Conservation (phyloP, 768 basidiomycete genomes). For the Rhodotorula sphaerocarpa region DNA sequence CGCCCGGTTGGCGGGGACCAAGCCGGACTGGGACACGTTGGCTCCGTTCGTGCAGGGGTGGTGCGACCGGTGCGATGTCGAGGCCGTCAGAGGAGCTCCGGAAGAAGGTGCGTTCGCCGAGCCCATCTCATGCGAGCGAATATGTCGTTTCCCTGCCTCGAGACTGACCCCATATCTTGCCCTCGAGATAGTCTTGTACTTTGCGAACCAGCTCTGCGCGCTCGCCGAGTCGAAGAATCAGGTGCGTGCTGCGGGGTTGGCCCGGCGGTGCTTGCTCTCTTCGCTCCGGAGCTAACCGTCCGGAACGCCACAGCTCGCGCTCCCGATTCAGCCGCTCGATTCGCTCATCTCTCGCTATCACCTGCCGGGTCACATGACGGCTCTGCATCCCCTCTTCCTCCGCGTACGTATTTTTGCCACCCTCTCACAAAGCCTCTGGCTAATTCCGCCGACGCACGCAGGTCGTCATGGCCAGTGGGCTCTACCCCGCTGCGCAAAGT, state of each 20-base stretch:
- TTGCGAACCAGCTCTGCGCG: neutral
- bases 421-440: neutral
- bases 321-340: slow-evolving; percentile 55
- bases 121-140: too few species aligned
- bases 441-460: slow-evolving; percentile 40
- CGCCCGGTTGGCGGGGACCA: neutral
- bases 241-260: too few species aligned
- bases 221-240: neutral
- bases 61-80: neutral
- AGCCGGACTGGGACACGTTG: neutral
- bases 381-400: slow-evolving; percentile 62
- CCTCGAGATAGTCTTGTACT: slow-evolving; percentile 13
- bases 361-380: slow-evolving; percentile 54
- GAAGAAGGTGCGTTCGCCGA: slow-evolving; percentile 23
- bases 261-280: too few species aligned
- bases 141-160: too few species aligned
- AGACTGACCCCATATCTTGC: too few species aligned
- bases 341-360: slow-evolving; percentile 59
- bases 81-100: slow-evolving; percentile 3
- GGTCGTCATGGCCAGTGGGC: slow-evolving; percentile 54
- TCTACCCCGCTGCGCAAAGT: slow-evolving; percentile 55
- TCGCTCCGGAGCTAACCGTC: too few species aligned
- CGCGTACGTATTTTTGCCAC: slow-evolving; percentile 48
- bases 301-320: slow-evolving; percentile 44
- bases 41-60: neutral